Percentiles rank a stretch among this genome's conserved stretches.
These are phyloP conservation scores for Pestalotiopsis sp. DNA, from an alignment of 2,329 filamentous ascomycete species.

Conservation along the genomic window DNA sequence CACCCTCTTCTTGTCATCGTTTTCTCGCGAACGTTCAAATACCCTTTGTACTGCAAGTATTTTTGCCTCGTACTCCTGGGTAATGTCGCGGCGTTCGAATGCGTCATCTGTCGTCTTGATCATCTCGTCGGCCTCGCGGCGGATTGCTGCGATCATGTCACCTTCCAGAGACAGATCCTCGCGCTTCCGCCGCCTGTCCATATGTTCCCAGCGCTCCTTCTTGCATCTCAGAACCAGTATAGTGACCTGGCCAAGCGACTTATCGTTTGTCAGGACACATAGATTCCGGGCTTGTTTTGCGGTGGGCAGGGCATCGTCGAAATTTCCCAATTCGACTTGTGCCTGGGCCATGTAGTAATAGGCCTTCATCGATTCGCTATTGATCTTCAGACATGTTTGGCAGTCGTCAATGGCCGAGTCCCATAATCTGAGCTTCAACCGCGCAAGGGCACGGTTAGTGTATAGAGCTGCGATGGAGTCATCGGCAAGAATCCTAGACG, in stretches of 20 bases:
- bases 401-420: conserved; percentile 79
- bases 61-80: conserved; percentile 51
- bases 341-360: conserved; percentile 84
- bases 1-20: conserved; percentile 51
- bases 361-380: conserved; percentile 74
- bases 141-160: conserved; percentile 59
- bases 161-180: conserved; percentile 61
- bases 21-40: conserved; percentile 55
- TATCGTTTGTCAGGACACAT: conserved; percentile 65
- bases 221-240: conserved; percentile 78
- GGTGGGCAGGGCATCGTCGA: conserved; percentile 71
- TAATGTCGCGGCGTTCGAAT: conserved; percentile 49
- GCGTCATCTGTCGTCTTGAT: conserved; percentile 27
- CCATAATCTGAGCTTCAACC: conserved; percentile 75
- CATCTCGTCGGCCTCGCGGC: conserved; percentile 46
- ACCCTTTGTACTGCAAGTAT: conserved; percentile 45
- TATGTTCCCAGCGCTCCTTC: conserved; percentile 81
- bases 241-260: conserved; percentile 72
- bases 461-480: conserved; percentile 65
- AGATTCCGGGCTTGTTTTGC: conserved; percentile 74
- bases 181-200: conserved; percentile 64
- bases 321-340: conserved; percentile 72
- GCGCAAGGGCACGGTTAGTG: conserved; percentile 86
- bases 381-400: conserved; percentile 70
- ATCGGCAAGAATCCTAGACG: conserved; percentile 4